These are phyloP conservation scores for Phaffia rhodozyma DNA, from an alignment of 1,284 basidiomycete genomes.

Conservation along the genomic window DNA sequence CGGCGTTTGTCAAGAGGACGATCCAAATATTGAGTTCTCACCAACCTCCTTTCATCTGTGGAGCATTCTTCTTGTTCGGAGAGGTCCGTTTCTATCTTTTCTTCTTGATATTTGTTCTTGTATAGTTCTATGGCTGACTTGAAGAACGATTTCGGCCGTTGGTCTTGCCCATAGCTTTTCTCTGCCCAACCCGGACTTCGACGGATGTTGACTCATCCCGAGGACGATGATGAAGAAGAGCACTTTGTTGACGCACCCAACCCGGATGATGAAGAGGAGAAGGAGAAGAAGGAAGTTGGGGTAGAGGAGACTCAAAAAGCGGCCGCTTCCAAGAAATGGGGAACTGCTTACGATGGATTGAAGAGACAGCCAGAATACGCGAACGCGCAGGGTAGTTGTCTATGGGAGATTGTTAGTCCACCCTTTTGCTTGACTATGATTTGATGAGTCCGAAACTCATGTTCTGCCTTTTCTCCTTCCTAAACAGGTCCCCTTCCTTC, in stretches of 20 bases:
- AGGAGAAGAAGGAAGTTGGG: conserved; percentile 13
- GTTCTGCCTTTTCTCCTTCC: neutral
- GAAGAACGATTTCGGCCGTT: neutral
- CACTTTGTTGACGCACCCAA: conserved; percentile 39
- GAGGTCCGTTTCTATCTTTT: conserved; percentile 32
- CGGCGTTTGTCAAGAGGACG: conserved; percentile 76
- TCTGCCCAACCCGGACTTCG: conserved; percentile 57
- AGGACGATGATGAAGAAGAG: conserved; percentile 40
- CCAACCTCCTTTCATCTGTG: conserved; percentile 79
- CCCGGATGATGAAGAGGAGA: conserved; percentile 19
- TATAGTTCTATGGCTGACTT: neutral
- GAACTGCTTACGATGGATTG: conserved; percentile 55
- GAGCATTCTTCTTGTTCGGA: conserved; percentile 55
- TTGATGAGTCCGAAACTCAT: neutral
- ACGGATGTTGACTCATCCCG: conserved; percentile 46
- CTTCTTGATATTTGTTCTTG: neutral
- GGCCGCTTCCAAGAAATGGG: conserved; percentile 18
- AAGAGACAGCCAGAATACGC: conserved; percentile 89
- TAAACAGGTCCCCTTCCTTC: conserved; percentile 57
- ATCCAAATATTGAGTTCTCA: conserved; percentile 68
- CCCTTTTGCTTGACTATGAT: neutral
- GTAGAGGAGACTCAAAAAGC: conserved; percentile 17
- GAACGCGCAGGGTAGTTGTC: conserved; percentile 62
- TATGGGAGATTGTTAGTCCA: conserved; percentile 72
- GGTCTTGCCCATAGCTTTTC: conserved; percentile 50